Conservation (phyloP, 768 basidiomycete genomes). For the Termitomyces titanicus region DNA sequence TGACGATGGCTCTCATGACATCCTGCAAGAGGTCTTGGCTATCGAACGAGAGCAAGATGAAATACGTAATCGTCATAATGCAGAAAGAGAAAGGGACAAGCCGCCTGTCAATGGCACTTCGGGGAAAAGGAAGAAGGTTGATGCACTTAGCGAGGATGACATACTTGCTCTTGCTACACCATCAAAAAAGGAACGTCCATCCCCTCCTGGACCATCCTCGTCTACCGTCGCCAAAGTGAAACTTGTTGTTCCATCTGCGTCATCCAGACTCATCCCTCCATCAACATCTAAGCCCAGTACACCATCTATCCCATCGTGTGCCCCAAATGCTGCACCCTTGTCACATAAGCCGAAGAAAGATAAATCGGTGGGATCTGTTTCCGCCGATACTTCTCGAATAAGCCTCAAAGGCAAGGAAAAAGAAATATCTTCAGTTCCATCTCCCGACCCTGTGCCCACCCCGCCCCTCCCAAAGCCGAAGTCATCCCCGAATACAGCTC, state of each 20-base stretch:
- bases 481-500: constrained; percentile 33
- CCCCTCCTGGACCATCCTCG: constrained; percentile 36
- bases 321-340: constrained; percentile 19
- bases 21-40: constrained; percentile 78
- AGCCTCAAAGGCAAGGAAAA: constrained; percentile 77
- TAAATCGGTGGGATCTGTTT: constrained; percentile 26
- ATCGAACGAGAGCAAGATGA: constrained; percentile 69
- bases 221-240: constrained; percentile 18
- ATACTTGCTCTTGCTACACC: constrained; percentile 61
- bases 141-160: constrained; percentile 48
- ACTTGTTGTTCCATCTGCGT: constrained; percentile 16
- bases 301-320: neutral
- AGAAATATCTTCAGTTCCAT: constrained; percentile 36
- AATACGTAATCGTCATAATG: constrained; percentile 41
- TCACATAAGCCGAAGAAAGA: constrained; percentile 38
- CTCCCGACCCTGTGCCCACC: constrained; percentile 21
- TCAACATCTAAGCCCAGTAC: constrained; percentile 1
- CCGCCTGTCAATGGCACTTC: constrained; percentile 35
- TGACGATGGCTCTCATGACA: constrained; percentile 79
- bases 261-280: constrained; percentile 11
- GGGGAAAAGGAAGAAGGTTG: constrained; percentile 57
- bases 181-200: constrained; percentile 51
- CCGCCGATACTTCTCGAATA: constrained; percentile 30
- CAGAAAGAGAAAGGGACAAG: constrained; percentile 36
- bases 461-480: constrained; percentile 37